Evolutionary conservation across 345 rosid species (phyloP), one percentile per base, ranked within the genome.

Genomic region (Draba incana): DNA sequence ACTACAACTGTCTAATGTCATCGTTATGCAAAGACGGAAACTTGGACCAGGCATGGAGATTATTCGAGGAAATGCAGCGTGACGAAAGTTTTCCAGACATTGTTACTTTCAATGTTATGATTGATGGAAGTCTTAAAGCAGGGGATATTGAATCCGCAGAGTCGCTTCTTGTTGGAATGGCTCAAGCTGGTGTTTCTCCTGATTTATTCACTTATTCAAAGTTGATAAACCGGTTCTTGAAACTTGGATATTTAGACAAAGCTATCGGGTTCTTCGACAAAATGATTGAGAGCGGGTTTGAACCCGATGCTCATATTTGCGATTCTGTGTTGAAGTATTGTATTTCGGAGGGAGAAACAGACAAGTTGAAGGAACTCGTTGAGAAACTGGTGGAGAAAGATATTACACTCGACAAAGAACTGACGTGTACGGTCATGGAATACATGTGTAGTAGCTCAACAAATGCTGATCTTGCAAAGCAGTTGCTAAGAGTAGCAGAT

Each of bases 261-360:
- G 90, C 92, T 9, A 82, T 74, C 66, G 35, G 73, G 51, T 57
- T 57, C 48, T 81, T 81, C 57, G 86, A 88, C 54, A 77, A 71
- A 70, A 83, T 88, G 92, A 68, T 85, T 57, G 81, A 81, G 28
- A 72, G 73, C 15, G 96, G 96, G 51, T 63, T 78, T 67, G 72
- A 47, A 69, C 87, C 92, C 16, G 80, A 74, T 62, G 68, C 66
- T 30, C 52, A 57, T 65, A 73, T 81, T 27, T 81, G 74, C 71
- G 90, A 89, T 70, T 85, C 85, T 46, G 81, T 89, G 63, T 65
- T 89, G 75, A 86, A 78, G 79, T 80, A 79, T 62, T 77, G 80
- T 50, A 57, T 79, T 56, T 69, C 71, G 28, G 70, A 66, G 54
- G 88, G 83, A 28, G 83, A 85, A 59, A 62, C 77, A 11, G 84